Evolutionary conservation across 768 basidiomycete genomes (phyloP), one percentile per base, ranked within the genome.

Genomic region (Tylopilus vinaceipallidus): DNA sequence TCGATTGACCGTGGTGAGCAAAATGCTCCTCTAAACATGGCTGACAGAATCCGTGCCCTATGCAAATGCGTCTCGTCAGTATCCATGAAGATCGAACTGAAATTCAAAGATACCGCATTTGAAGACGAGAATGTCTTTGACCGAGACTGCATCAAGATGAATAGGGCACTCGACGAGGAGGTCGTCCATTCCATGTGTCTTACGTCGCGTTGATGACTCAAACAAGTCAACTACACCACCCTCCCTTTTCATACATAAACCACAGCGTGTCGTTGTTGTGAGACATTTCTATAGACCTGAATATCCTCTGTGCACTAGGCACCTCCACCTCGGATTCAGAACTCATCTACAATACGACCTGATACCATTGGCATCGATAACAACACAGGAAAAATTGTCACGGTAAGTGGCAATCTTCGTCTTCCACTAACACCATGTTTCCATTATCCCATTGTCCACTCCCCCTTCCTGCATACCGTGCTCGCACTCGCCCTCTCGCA

Each of bases 1-100:
- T 34, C 19, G 53, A 37, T 17, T 37, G 48, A 17, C 42, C 33
- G 17, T 49, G 40, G 9, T 52, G 52, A 20, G 59, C 29, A 39
- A 60, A 55, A 26, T 63, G 60, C 23, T 50, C 58, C 22, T 54
- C 60, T 9, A 67, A 42, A 33, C 66, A 67, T 45, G 59, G 63
- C 36, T 55, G 61, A 42, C 66, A 67, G 35, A 67, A 67, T 43
- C 67, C 67, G 52, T 67, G 67, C 19, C 66, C 66, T 69, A 40
- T 45, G 32, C 44, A 57, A 36, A 52, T 2, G 34, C 12, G 45
- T 30, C 26, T 16, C 37, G 27, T 66, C 44, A 57, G 62, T 42
- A 16, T 16, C 10, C 45, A 46, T 34, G 17, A 38, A 42, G 37
- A n/a, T 12, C 32, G 38, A 27, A 47, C 29, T 29, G 29, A 48